Conservation (phyloP, 176 grass and related monocot genomes). For the Carex scoparia region DNA sequence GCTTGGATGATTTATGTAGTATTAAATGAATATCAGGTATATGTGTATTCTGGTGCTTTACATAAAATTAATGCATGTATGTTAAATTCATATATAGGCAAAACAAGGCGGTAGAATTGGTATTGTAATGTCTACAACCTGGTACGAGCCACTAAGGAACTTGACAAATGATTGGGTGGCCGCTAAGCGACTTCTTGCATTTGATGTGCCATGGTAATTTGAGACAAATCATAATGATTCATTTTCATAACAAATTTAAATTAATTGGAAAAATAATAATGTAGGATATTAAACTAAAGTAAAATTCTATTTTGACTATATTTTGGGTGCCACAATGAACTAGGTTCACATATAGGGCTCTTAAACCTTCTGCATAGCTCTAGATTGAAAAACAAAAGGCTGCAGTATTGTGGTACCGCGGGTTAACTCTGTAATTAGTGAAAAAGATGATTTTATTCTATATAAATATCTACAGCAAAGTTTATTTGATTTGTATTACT, state of each 20-base stretch:
- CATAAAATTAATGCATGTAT: slow-evolving; percentile 6
- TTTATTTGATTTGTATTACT: not conserved
- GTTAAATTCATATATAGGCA: slow-evolving; percentile 15
- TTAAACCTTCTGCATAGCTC: not conserved
- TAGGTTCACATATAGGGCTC: not conserved
- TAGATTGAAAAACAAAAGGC: not conserved
- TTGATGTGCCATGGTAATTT: slow-evolving; percentile 48
- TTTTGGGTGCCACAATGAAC: not conserved
- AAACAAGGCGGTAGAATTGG: slow-evolving; percentile 64
- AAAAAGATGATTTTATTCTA: not conserved
- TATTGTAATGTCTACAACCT: slow-evolving; percentile 41
- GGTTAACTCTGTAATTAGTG: not conserved
- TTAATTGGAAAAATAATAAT: not conserved
- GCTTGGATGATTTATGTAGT: not conserved
- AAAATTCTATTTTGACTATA: not conserved
- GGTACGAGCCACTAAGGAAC: slow-evolving; percentile 49
- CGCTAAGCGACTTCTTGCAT: slow-evolving; percentile 35
- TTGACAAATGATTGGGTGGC: slow-evolving; percentile 36
- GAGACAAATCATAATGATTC: not conserved
- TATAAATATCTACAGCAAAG: not conserved
- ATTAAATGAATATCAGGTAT: not conserved
- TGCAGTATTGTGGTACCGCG: not conserved
- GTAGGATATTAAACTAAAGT: not conserved
- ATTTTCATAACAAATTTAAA: not conserved
- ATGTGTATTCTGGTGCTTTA: not conserved